These are phyloP conservation scores for Trypanosoma lewisi DNA, from an alignment of 208 protist species.

Conservation along the genomic window DNA sequence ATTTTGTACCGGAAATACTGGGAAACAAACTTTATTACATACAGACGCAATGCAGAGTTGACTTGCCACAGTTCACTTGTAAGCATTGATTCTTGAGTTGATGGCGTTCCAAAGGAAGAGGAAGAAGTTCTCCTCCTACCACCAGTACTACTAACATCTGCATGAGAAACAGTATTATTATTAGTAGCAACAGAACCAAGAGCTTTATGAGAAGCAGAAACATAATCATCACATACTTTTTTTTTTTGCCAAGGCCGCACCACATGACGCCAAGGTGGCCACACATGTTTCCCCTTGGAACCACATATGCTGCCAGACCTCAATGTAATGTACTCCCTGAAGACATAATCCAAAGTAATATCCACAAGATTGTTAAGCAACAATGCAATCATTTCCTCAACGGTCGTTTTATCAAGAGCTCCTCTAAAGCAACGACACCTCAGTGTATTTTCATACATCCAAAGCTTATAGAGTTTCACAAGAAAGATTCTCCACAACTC, in stretches of 20 bases:
- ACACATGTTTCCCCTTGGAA: not conserved
- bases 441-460: not conserved
- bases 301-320: not conserved
- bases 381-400: not conserved
- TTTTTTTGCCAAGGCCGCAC: not conserved
- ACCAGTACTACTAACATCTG: too few relatives aligned
- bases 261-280: not conserved
- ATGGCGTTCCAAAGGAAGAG: not conserved
- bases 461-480: not conserved
- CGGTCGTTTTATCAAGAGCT: not conserved
- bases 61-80: not conserved
- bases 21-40: not conserved
- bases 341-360: not conserved
- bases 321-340: not conserved
- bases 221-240: not conserved
- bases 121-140: too few relatives aligned
- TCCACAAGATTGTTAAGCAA: not conserved
- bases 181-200: not conserved
- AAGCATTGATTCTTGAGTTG: not conserved
- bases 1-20: not conserved
- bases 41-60: not conserved
- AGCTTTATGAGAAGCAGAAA: not conserved
- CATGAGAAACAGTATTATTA: too few relatives aligned
- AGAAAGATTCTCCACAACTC: not conserved
- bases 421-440: not conserved